phyloP scores from a whole-genome alignment of 2,329 filamentous ascomycete species.

The Fusarium temperatum region DNA sequence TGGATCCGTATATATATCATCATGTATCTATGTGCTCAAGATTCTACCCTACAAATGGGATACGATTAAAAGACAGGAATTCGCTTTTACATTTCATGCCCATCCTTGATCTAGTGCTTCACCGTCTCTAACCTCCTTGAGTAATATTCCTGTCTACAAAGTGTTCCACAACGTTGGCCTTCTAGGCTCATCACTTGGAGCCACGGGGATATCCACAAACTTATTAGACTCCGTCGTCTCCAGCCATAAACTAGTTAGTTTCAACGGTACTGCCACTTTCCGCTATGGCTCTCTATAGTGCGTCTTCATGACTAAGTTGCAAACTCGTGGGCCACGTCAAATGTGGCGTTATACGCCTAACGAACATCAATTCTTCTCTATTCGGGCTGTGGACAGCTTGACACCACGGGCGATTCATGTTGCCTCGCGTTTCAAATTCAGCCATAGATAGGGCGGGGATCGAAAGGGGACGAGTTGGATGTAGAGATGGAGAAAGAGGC shows the following conservation, averaged over 20 bases:
- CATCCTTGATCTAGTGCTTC: background rate
- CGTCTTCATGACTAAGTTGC: background rate
- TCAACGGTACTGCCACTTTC: background rate
- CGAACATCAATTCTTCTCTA: background rate
- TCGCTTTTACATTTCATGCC: background rate
- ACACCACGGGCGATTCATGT: background rate
- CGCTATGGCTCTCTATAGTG: background rate
- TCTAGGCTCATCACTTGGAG: background rate
- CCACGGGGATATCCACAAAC: background rate
- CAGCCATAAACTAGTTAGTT: background rate
- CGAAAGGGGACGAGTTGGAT: background rate
- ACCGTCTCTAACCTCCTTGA: background rate
- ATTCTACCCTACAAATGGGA: background rate
- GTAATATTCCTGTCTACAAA: background rate
- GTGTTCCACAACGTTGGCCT: background rate
- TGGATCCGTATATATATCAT: constrained; percentile 19
- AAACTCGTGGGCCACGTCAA: background rate
- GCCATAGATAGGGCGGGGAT: background rate
- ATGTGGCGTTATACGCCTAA: background rate
- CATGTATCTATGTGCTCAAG: constrained; percentile 18
- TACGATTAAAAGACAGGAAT: background rate
- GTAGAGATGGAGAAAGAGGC: background rate
- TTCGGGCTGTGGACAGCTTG: background rate
- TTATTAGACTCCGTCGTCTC: background rate
- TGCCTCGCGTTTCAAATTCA: background rate